A percentile compares a stretch with the other conserved stretches of the same genome.
Conservation (phyloP, 2,329 filamentous ascomycete species). For the Pseudocercospora fijiensis region DNA sequence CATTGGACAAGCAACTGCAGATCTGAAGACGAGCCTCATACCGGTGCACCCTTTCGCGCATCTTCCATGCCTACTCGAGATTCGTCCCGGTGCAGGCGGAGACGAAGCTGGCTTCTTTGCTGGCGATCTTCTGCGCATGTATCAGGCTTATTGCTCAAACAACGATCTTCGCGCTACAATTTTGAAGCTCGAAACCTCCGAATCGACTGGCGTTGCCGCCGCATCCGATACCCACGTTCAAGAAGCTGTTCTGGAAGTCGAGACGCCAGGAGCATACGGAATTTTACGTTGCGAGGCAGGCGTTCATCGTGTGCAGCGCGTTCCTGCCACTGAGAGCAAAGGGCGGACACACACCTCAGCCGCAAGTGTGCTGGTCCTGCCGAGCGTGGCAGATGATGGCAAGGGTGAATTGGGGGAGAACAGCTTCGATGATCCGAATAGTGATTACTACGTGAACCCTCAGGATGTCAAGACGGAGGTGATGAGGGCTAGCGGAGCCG, state of each 20-base stretch:
- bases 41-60: slow-evolving; percentile 87
- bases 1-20: slow-evolving; percentile 63
- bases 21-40: slow-evolving; percentile 74
- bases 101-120: slow-evolving; percentile 90
- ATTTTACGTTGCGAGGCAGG: slow-evolving; percentile 82
- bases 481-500: slow-evolving; percentile 88
- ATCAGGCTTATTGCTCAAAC: slow-evolving; percentile 71
- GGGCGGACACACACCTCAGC: slow-evolving; percentile 92
- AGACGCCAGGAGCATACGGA: slow-evolving; percentile 74
- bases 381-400: slow-evolving; percentile 66
- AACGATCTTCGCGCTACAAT: slow-evolving; percentile 65
- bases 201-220: slow-evolving; percentile 56
- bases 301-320: slow-evolving; percentile 90
- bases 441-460: slow-evolving; percentile 86
- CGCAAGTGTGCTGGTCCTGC: slow-evolving; percentile 87
- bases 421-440: slow-evolving; percentile 73
- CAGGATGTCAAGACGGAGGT: slow-evolving; percentile 81
- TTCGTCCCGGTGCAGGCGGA: slow-evolving; percentile 87
- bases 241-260: slow-evolving; percentile 85
- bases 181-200: slow-evolving; percentile 76
- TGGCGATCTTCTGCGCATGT: slow-evolving; percentile 86
- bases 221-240: slow-evolving; percentile 67
- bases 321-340: slow-evolving; percentile 86
- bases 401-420: slow-evolving; percentile 56
- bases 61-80: slow-evolving; percentile 86